Evolutionary conservation across 192 early-diverging fungal species (phyloP).

Genomic region (Podila clonocystis): DNA sequence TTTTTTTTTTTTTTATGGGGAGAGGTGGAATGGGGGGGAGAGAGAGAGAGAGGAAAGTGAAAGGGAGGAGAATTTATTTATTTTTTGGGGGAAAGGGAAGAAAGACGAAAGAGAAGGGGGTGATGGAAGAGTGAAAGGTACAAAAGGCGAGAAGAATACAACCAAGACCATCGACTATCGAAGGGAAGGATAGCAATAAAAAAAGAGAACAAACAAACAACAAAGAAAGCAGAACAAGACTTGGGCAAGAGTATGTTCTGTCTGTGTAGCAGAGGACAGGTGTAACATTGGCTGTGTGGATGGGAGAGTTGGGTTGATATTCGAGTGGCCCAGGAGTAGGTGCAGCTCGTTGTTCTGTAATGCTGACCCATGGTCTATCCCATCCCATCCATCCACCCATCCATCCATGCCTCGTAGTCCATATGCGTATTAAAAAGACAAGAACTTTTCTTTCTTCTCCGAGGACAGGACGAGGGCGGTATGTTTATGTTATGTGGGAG

Average conservation of each 20-base stretch:
- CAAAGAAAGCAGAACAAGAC: not conserved
- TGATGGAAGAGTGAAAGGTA: not conserved
- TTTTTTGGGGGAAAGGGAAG: not conserved
- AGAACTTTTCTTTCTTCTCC: too few relatives aligned
- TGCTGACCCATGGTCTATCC: too few relatives aligned
- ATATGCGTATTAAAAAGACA: too few relatives aligned
- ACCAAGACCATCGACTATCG: too few relatives aligned
- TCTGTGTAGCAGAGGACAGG: not conserved
- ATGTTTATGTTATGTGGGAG: not conserved
- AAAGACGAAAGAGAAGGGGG: not conserved
- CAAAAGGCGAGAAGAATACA: too few relatives aligned
- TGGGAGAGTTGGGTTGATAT: too few relatives aligned
- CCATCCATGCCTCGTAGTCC: too few relatives aligned
- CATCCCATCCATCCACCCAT: too few relatives aligned
- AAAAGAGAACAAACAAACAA: not conserved
- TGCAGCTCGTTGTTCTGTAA: too few relatives aligned
- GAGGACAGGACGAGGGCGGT: not conserved
- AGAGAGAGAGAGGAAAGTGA: not conserved
- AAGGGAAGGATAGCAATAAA: not conserved
- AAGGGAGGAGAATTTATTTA: not conserved
- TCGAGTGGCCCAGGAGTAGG: too few relatives aligned
- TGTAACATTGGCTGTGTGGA: too few relatives aligned
- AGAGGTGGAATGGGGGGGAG: slow-evolving; percentile 28
- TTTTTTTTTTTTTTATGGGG: slow-evolving; percentile 4
- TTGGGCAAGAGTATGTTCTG: not conserved